A percentile compares a stretch with the other conserved stretches of the same genome.
Evolutionary conservation across 352 stramenopile species (phyloP).

Genomic region (Phytophthora sp.): DNA sequence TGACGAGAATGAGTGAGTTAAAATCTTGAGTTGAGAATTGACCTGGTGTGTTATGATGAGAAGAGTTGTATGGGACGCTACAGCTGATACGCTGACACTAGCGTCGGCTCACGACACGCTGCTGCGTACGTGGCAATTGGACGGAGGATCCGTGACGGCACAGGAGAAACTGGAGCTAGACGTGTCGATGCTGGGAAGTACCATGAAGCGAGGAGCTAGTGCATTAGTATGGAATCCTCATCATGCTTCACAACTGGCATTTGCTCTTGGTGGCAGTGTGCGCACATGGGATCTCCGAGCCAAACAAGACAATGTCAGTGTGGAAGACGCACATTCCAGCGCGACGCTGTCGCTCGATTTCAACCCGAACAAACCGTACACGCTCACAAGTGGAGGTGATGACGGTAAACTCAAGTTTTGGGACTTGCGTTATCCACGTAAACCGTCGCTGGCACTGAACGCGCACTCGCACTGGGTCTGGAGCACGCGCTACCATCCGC

Average conservation of each 20-base stretch:
- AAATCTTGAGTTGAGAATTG: conserved; percentile 6
- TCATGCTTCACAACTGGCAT: conserved; percentile 66
- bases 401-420: conserved; percentile 98
- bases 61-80: conserved; percentile 55
- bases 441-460: conserved; percentile 84
- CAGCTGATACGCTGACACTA: conserved; percentile 27
- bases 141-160: conserved; percentile 35
- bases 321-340: conserved; percentile 68
- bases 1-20: neutral
- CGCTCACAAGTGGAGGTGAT: conserved; percentile 91
- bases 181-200: conserved; percentile 46
- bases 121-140: conserved; percentile 62
- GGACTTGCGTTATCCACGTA: conserved; percentile 90
- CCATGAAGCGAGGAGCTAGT: conserved; percentile 36
- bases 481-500: conserved; percentile 96
- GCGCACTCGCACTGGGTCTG: conserved; percentile 95
- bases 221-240: conserved; percentile 87
- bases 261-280: conserved; percentile 64
- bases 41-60: neutral
- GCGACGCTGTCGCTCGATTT: conserved; percentile 93
- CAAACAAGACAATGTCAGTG: conserved; percentile 46
- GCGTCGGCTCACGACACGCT: conserved; percentile 53
- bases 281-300: conserved; percentile 77
- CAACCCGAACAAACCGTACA: conserved; percentile 97
- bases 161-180: conserved; percentile 60